These are phyloP conservation scores for Aspergillus olivimuriae DNA, from an alignment of 495 filamentous ascomycete genomes.

Conservation along the genomic window DNA sequence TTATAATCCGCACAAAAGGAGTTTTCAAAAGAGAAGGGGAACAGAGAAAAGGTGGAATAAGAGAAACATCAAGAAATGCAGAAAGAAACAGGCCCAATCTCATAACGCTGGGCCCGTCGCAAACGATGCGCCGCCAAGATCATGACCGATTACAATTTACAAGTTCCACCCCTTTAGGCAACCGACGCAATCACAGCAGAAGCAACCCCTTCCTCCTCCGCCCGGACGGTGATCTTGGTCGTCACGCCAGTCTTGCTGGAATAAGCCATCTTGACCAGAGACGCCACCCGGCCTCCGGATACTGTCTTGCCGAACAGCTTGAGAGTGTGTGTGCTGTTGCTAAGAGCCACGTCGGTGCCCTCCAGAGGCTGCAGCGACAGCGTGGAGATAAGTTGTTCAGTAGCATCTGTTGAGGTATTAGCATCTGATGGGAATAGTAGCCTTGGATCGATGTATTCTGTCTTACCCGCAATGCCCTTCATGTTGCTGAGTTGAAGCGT, in stretches of 20 bases:
- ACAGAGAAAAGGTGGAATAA: neutral
- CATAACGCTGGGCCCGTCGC: constrained; percentile 17
- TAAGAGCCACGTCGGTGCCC: constrained; percentile 83
- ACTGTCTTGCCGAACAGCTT: constrained; percentile 96
- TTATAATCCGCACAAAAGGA: constrained; percentile 17
- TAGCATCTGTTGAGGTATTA: constrained; percentile 74
- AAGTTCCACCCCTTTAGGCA: constrained; percentile 46
- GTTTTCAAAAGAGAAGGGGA: neutral
- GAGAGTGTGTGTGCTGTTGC: constrained; percentile 83
- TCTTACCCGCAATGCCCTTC: constrained; percentile 88
- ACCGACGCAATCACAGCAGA: constrained; percentile 77
- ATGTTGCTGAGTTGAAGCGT: constrained; percentile 83
- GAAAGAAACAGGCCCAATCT: constrained; percentile 10
- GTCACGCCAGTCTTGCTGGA: constrained; percentile 88
- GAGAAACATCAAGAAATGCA: neutral
- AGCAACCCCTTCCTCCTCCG: constrained; percentile 90
- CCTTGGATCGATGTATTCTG: neutral
- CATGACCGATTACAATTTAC: constrained; percentile 29
- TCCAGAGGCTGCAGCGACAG: constrained; percentile 92
- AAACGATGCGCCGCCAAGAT: constrained; percentile 13
- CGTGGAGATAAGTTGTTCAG: constrained; percentile 78
- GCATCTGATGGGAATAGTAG: no score
- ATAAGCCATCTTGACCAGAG: constrained; percentile 87
- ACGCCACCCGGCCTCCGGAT: constrained; percentile 80
- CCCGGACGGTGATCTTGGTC: constrained; percentile 83